A percentile compares a stretch with the other conserved stretches of the same genome.
Conservation (phyloP, 257 asterid genomes). For the Rauvolfia tetraphylla region DNA sequence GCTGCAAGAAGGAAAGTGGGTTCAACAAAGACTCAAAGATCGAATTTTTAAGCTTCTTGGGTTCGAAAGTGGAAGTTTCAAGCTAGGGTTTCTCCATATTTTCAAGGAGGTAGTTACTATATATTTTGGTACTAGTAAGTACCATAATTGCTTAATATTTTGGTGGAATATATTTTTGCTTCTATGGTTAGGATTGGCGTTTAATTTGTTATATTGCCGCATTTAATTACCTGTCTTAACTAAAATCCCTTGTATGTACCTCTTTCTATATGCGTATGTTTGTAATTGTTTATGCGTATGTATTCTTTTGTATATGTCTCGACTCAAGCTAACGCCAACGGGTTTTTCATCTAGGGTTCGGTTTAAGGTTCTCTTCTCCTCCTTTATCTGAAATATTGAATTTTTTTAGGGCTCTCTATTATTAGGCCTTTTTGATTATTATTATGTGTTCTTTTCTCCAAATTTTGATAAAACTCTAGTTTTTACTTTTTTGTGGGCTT, state of each 20-base stretch:
- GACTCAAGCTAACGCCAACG: background rate
- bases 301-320: background rate
- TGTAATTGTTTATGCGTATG: background rate
- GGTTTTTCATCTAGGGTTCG: slow-evolving; percentile 13
- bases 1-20: slow-evolving; percentile 4
- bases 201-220: slow-evolving; percentile 15
- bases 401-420: background rate
- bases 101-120: background rate
- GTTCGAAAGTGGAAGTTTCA: slow-evolving; percentile 3
- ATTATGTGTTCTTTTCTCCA: background rate
- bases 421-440: background rate
- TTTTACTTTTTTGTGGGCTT: background rate
- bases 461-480: slow-evolving; percentile 2
- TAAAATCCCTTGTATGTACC: slow-evolving; percentile 7
- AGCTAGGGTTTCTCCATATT: slow-evolving; percentile 20
- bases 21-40: slow-evolving; percentile 8
- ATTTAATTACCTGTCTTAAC: slow-evolving; percentile 10
- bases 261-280: background rate
- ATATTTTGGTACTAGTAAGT: background rate
- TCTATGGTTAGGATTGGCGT: slow-evolving; percentile 14
- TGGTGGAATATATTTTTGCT: background rate
- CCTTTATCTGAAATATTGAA: background rate
- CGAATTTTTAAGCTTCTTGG: background rate
- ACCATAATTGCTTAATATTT: background rate
- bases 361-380: background rate